These are phyloP conservation scores for Clitopilus hobsonii DNA, from an alignment of 768 basidiomycete species.

Conservation along the genomic window DNA sequence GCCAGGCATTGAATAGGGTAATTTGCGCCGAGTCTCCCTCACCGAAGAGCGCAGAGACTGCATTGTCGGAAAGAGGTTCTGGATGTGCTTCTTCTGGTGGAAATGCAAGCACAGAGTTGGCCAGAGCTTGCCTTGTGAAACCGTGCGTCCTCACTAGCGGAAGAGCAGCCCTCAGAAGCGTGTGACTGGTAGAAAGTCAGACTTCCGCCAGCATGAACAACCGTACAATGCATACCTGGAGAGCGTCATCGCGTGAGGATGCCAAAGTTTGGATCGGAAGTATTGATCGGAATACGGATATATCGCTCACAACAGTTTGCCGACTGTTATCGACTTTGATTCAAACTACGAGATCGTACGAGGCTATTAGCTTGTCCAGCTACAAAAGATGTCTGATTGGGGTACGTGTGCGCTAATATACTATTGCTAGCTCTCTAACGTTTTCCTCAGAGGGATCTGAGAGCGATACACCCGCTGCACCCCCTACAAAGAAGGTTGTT, in stretches of 20 bases:
- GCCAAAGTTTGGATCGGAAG: slow-evolving; percentile 2
- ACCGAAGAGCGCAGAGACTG: slow-evolving; percentile 73
- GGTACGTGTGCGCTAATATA: slow-evolving; percentile 7
- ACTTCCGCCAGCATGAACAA: too few relatives aligned
- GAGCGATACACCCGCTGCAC: slow-evolving; percentile 26
- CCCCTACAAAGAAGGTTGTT: slow-evolving; percentile 17
- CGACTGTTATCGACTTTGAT: not conserved
- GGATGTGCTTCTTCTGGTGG: slow-evolving; percentile 41
- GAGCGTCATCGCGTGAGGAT: slow-evolving; percentile 3
- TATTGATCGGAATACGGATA: slow-evolving; percentile 10
- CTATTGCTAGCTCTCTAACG: slow-evolving; percentile 1
- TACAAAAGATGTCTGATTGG: slow-evolving; percentile 5
- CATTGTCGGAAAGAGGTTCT: slow-evolving; percentile 62
- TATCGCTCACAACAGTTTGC: not conserved
- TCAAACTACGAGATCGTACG: not conserved
- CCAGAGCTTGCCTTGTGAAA: slow-evolving; percentile 68
- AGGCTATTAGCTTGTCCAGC: not conserved
- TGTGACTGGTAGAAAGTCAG: slow-evolving; percentile 21
- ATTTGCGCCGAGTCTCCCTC: slow-evolving; percentile 59
- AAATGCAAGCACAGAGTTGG: slow-evolving; percentile 56
- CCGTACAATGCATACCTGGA: slow-evolving; percentile 13
- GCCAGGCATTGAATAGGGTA: slow-evolving; percentile 68
- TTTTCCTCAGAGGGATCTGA: slow-evolving; percentile 30
- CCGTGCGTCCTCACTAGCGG: slow-evolving; percentile 65
- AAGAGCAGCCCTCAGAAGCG: slow-evolving; percentile 55